Base-by-base conservation (phyloP, 1,284 basidiomycete genomes). In the Stygiomarasmius scandens region DNA sequence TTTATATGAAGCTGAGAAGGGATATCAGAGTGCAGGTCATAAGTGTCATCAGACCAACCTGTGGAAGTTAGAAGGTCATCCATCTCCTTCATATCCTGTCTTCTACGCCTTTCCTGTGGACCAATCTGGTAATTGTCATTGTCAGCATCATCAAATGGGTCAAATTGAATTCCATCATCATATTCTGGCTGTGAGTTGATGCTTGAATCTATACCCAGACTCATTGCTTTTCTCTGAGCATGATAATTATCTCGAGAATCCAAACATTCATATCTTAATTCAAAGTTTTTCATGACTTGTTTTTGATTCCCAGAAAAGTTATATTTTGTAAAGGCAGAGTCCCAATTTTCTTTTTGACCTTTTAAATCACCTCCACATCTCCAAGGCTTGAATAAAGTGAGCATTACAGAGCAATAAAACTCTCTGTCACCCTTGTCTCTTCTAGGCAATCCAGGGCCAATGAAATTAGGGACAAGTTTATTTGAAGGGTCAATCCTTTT, bases 241-340 rank as follows among this genome's bases (percentile, higher is more conserved):
- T 48, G 12, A 34, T 56, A 63, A 47, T 68, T 64, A 61, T 69
- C 63, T 1, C 61, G 45, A 9, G 67, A 63, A 60, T 70, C 66
- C 2, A 62, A 52, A 56, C 69, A 71, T 45, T 70, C 66, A 56
- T 70, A 71, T 48, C 50, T 20, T 0, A 70, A 29, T 46, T 67
- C 65, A 44, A 67, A 65, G 32, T 67, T 68, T 0, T 52, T 56
- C 45, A 47, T 47, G 4, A 24, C 11, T 22, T 24, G 19, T 10
- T 47, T 5, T 5, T 47, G 22, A 14, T 11, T 5, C 22, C n/a
- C 19, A 9, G 32, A 8, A 43, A 52, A 52, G 4, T 19, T 6
- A 16, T 51, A 38, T 2, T 20, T 3, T 22, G 2, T 19, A 41
- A 64, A 66, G 10, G 55, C 51, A 8, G 61, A 45, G 38, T 61